These are phyloP conservation scores for Dentipellis sp. DNA, from an alignment of 768 basidiomycete species.

Conservation along the genomic window DNA sequence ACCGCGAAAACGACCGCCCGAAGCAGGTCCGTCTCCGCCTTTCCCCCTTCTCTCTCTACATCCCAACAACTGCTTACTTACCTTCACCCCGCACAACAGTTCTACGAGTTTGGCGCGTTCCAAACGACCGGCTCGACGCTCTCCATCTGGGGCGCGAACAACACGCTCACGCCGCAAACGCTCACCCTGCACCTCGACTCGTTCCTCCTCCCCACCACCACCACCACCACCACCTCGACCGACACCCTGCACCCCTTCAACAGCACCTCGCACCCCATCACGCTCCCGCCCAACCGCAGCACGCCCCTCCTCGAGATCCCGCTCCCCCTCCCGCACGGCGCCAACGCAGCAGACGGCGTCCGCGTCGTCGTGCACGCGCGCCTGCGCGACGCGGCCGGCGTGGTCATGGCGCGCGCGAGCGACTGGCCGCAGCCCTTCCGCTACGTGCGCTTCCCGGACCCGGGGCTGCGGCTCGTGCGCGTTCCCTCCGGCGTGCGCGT, in stretches of 20 bases:
- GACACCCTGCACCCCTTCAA: too few relatives aligned
- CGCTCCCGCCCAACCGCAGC: slow-evolving; percentile 62
- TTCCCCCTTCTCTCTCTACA: too few relatives aligned
- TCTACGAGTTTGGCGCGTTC: slow-evolving; percentile 29
- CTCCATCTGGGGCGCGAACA: slow-evolving; percentile 87
- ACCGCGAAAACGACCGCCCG: slow-evolving; percentile 45
- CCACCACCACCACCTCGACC: slow-evolving; percentile 32
- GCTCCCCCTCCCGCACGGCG: slow-evolving; percentile 30
- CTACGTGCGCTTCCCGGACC: slow-evolving; percentile 71
- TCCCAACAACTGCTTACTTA: too few relatives aligned
- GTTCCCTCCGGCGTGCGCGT: slow-evolving; percentile 60
- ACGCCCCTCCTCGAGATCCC: slow-evolving; percentile 71
- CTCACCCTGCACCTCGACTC: slow-evolving; percentile 55
- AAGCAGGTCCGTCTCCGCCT: background rate
- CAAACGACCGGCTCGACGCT: slow-evolving; percentile 60
- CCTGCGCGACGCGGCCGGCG: slow-evolving; percentile 43
- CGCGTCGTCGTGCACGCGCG: slow-evolving; percentile 68
- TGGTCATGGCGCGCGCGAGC: slow-evolving; percentile 60
- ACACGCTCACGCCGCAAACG: slow-evolving; percentile 47
- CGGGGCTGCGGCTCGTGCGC: slow-evolving; percentile 47
- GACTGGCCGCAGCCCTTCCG: slow-evolving; percentile 95
- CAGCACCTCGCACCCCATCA: slow-evolving; percentile 38
- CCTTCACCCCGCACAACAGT: background rate
- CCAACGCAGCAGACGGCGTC: slow-evolving; percentile 50
- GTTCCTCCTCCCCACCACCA: slow-evolving; percentile 50